Percentiles rank a stretch among this genome's conserved stretches.
These are phyloP conservation scores for Friedmanniomyces endolithicus DNA, from an alignment of 495 filamentous ascomycete genomes.

Conservation along the genomic window DNA sequence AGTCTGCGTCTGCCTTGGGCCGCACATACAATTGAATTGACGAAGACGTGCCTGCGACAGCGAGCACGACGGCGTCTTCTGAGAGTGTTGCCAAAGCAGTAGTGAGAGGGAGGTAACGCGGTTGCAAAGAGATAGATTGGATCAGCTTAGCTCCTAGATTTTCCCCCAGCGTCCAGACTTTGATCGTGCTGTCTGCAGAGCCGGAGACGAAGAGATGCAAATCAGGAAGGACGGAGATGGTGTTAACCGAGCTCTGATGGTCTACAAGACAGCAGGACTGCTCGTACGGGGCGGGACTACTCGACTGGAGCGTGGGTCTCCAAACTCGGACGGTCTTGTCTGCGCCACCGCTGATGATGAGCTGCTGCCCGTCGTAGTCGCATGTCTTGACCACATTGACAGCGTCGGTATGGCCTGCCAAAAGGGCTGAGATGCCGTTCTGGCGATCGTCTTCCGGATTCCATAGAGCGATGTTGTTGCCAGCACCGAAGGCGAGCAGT, in stretches of 20 bases:
- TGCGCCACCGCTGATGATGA: conserved; percentile 56
- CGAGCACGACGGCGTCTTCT: conserved; percentile 48
- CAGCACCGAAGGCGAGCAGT: conserved; percentile 78
- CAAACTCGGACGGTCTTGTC: conserved; percentile 72
- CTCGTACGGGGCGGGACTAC: conserved; percentile 24
- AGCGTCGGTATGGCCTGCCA: conserved; percentile 69
- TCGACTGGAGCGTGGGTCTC: conserved; percentile 29
- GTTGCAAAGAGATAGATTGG: conserved; percentile 61
- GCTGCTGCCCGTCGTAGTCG: conserved; percentile 18
- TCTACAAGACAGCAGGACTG: conserved; percentile 41
- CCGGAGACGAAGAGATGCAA: conserved; percentile 55
- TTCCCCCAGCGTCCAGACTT: conserved; percentile 52
- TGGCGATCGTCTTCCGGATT: conserved; percentile 48
- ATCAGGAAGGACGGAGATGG: conserved; percentile 47
- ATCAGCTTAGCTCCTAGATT: conserved; percentile 26
- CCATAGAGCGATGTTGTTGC: conserved; percentile 83
- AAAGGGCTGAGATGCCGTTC: conserved; percentile 51
- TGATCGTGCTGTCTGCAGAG: conserved; percentile 70
- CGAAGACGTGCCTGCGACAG: conserved; percentile 70
- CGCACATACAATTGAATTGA: conserved; percentile 61
- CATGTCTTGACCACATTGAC: conserved; percentile 81
- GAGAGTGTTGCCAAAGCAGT: conserved; percentile 50
- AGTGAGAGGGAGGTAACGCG: conserved; percentile 68
- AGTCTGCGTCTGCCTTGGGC: conserved; percentile 38
- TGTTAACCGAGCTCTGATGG: conserved; percentile 68